phyloP scores from a whole-genome alignment of 139 green algal genomes.

The Desmodesmus armatus region DNA sequence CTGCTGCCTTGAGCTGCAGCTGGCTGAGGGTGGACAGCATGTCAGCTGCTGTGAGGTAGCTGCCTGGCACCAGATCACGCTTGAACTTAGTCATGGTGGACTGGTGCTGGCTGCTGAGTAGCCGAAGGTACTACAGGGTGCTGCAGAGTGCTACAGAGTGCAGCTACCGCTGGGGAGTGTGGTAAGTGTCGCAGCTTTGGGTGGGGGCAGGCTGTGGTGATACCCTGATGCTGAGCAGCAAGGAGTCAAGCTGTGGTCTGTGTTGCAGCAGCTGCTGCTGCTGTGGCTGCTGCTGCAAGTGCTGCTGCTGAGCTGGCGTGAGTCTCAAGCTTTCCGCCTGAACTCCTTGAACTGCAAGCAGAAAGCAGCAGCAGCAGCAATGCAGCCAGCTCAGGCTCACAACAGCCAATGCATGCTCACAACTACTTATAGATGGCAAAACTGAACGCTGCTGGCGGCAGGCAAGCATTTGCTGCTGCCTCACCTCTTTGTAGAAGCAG shows the following conservation, averaged over 20 bases:
- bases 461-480: background rate
- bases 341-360: no score
- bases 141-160: no score
- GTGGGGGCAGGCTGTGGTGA: no score
- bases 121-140: no score
- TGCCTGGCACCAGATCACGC: constrained; percentile 15
- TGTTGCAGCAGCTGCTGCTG: background rate
- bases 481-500: constrained; percentile 45
- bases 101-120: background rate
- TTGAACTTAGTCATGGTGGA: constrained; percentile 34
- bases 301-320: background rate
- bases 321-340: background rate
- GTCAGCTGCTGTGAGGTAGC: constrained; percentile 37
- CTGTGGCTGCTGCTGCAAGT: no score
- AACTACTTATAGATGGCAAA: no score
- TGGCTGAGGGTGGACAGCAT: constrained; percentile 26
- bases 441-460: background rate
- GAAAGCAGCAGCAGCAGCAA: no score
- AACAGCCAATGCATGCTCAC: no score
- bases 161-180: no score
- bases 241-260: background rate
- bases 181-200: no score
- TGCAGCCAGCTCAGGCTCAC: no score
- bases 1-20: constrained; percentile 20
- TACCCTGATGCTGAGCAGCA: no score